phyloP scores from a whole-genome alignment of 2,329 filamentous ascomycete species.

The Phialophora verrucosa region DNA sequence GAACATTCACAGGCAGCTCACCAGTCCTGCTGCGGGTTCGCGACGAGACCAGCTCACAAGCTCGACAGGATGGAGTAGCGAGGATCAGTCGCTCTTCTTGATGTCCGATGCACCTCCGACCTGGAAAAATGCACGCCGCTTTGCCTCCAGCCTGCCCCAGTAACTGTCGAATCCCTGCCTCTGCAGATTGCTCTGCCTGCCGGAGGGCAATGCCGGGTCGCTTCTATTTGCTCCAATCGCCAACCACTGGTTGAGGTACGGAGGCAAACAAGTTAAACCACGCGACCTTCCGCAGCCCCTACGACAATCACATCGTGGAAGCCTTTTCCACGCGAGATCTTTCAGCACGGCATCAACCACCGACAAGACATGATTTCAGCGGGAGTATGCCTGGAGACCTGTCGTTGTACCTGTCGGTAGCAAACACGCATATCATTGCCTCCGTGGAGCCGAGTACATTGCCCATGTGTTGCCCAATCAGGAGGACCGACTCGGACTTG shows the following conservation, averaged over 20 bases:
- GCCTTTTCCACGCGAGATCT: constrained; percentile 1
- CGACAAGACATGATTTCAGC: not conserved
- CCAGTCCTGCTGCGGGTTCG: not conserved
- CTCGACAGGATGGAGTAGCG: not conserved
- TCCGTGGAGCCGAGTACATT: not conserved
- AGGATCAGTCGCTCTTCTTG: not conserved
- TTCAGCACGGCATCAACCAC: not conserved
- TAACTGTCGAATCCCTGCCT: constrained; percentile 18
- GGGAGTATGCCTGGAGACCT: not conserved
- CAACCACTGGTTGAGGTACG: constrained; percentile 16
- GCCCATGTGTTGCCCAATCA: not conserved
- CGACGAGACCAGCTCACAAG: not conserved
- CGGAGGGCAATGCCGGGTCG: constrained; percentile 17
- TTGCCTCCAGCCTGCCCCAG: not conserved
- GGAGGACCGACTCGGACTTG: constrained; percentile 4
- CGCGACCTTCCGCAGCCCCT: constrained; percentile 1
- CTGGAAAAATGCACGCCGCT: not conserved
- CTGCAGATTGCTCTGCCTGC: constrained; percentile 11
- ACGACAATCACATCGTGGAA: constrained; percentile 4
- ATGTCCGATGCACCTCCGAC: not conserved
- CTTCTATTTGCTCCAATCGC: constrained; percentile 23
- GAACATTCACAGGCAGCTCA: not conserved
- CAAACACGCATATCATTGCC: not conserved
- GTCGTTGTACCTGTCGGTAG: not conserved
- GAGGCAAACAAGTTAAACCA: constrained; percentile 12